Conservation (phyloP, 345 rosid species). For the Stellera chamaejasme region DNA sequence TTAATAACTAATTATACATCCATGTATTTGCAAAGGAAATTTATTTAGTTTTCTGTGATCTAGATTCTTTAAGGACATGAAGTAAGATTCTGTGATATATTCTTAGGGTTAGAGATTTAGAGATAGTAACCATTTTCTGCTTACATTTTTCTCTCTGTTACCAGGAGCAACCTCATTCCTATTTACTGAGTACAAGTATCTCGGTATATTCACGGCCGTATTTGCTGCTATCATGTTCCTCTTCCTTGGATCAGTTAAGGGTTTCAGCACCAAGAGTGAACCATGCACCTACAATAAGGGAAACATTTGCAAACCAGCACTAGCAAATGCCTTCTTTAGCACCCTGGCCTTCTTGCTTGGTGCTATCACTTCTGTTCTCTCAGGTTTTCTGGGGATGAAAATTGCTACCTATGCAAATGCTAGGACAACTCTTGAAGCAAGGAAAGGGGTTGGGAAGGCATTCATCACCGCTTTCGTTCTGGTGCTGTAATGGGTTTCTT, state of each 20-base stretch:
- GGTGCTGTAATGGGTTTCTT: conserved; percentile 76
- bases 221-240: conserved; percentile 43
- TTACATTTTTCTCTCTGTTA: not conserved
- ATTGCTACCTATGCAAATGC: conserved; percentile 69
- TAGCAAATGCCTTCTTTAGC: conserved; percentile 52
- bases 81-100: no score
- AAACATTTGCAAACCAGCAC: conserved; percentile 50
- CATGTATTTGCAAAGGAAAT: not conserved
- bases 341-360: conserved; percentile 70
- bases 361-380: conserved; percentile 52
- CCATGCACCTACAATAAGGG: conserved; percentile 53
- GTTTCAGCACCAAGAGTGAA: conserved; percentile 55
- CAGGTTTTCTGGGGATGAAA: conserved; percentile 71
- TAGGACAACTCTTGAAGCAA: conserved; percentile 60
- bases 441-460: conserved; percentile 59
- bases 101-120: no score
- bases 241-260: conserved; percentile 63
- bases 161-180: conserved; percentile 65
- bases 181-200: conserved; percentile 54
- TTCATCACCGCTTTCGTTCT: conserved; percentile 50
- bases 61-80: no score
- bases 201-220: conserved; percentile 36
- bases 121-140: no score
- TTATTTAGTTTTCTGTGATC: no score
- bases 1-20: not conserved